These are phyloP conservation scores for Fraxinus anomala DNA, from an alignment of 257 asterid species.

Conservation along the genomic window DNA sequence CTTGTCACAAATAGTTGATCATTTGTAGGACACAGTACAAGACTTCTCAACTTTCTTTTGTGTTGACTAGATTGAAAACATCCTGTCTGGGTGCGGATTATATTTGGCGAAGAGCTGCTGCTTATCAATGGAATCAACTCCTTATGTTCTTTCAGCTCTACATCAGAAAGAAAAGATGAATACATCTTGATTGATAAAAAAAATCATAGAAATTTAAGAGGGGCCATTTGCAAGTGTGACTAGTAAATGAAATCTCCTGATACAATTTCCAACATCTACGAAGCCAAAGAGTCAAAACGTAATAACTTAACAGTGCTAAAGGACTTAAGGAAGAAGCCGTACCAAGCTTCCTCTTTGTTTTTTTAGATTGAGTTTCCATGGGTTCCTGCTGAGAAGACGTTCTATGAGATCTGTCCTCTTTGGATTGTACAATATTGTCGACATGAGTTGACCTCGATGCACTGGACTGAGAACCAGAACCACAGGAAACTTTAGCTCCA, in stretches of 20 bases:
- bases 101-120: constrained; percentile 33
- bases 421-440: constrained; percentile 23
- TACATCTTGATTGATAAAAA: neutral
- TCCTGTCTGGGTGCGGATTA: constrained; percentile 40
- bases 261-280: neutral
- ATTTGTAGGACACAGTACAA: constrained; percentile 46
- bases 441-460: constrained; percentile 26
- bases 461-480: constrained; percentile 32
- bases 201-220: neutral
- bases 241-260: neutral
- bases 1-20: constrained; percentile 56
- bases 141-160: constrained; percentile 49
- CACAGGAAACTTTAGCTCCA: constrained; percentile 27
- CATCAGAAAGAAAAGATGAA: constrained; percentile 19
- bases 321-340: neutral
- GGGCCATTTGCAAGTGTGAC: neutral
- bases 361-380: constrained; percentile 35
- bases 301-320: neutral
- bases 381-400: constrained; percentile 28
- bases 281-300: neutral
- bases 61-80: constrained; percentile 47
- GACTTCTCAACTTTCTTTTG: constrained; percentile 59
- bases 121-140: constrained; percentile 38
- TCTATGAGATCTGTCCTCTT: constrained; percentile 33
- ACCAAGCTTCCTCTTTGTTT: constrained; percentile 48